Base-by-base conservation (phyloP, 2,329 filamentous ascomycete genomes). In the Colletotrichum graminicola region DNA sequence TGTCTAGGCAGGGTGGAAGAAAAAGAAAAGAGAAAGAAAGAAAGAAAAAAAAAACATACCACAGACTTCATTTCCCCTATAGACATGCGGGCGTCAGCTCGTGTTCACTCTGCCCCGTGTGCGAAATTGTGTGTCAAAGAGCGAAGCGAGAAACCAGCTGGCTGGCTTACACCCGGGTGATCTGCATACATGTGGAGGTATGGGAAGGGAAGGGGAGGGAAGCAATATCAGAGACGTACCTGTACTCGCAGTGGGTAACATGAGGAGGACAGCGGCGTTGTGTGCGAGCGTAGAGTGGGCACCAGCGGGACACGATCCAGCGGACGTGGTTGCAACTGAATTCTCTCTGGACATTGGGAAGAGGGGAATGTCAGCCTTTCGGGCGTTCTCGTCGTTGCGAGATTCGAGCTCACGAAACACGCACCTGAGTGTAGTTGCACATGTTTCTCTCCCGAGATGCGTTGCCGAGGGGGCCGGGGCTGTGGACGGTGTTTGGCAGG, bases 311-410 rank as follows among this genome's bases (percentile, higher is more conserved):
- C 71, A 84, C 82, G 67, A 84, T 83, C 73, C 83, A 77, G 74
- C 87, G 86, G 79, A 85, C 86, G 77, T 87, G 84, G 65, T 85
- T 82, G 73, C 86, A 87, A 78, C 85, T 85, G 71, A 87, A 81
- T 72, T 87, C 84, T 70, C 86, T 85, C 85, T 87, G 73, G 32
- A 36, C 6, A 14, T 3, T 3, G 23, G 7, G 29, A 45, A 56
- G n/a, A 32, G 54, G 8, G 23, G 4, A 34, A 32, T 47, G 73
- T 75, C 67, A 75, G 74, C 45, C 21, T 32, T 29, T 23, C 18
- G 32, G 18, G n/a, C 10, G 18, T 56, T 21, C 34, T 23, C 21
- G 14, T 29, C 16, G 45, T 47, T 3, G 47, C 4, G 21, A 45
- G 2, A 21, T 21, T 26, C 32, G 18, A 43, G 59, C 12, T 34